Evolutionary conservation across 1,284 basidiomycete species (phyloP).

Genomic region (Sutorius eximius): DNA sequence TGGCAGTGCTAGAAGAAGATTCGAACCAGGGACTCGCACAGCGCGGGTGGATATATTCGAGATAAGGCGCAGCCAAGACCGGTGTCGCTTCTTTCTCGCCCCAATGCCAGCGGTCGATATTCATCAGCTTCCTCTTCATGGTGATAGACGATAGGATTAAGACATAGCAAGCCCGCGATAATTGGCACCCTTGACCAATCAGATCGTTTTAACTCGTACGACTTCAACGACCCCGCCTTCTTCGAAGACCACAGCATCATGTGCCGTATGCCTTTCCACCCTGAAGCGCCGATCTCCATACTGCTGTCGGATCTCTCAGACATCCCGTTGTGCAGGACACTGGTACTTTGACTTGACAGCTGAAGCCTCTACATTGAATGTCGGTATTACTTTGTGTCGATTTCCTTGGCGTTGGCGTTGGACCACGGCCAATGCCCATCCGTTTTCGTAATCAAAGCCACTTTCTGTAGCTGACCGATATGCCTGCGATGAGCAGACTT

Average conservation of each 20-base stretch:
- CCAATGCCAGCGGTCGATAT: constrained; percentile 12
- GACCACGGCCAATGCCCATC: background rate
- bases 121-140: constrained; percentile 8
- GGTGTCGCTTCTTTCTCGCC: constrained; percentile 26
- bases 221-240: constrained; percentile 2
- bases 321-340: background rate
- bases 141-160: constrained; percentile 7
- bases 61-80: constrained; percentile 15
- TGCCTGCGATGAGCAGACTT: background rate
- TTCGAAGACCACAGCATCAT: constrained; percentile 19
- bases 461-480: background rate
- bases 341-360: background rate
- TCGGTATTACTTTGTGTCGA: background rate
- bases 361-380: background rate
- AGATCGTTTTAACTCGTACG: constrained; percentile 15
- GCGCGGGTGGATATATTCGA: background rate
- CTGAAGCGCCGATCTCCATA: constrained; percentile 11
- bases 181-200: constrained; percentile 2
- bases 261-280: background rate
- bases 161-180: constrained; percentile 14
- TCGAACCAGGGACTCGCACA: constrained; percentile 3
- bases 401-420: no score
- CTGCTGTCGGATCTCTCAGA: constrained; percentile 4
- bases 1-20: constrained; percentile 24
- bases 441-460: background rate